Evolutionary conservation across 768 basidiomycete species (phyloP), one percentile per base, ranked within the genome.

Genomic region (Strobilomyces echinocephalus): DNA sequence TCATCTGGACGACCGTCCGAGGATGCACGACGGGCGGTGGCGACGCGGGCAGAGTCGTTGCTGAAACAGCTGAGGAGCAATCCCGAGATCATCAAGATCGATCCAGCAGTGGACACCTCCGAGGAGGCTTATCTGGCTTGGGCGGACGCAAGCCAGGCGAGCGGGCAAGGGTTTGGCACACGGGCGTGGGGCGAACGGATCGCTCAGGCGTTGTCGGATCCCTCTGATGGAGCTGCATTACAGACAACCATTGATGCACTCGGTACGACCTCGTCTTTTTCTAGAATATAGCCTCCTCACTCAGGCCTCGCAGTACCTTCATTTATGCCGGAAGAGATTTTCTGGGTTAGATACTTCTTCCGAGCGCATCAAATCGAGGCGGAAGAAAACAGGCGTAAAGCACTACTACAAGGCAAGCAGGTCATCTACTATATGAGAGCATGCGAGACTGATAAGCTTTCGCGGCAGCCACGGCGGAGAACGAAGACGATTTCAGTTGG

Each of bases 341-440:
- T 95, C 70, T 95, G 93, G 93, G 78, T 78, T 36, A 80, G 93
- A 8, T 95, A 90, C 72, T 94, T 93, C 74, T 97, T 94, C 81
- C 81, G 93, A 11, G 79, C 82, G 18, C 75, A 89, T 67, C 91
- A 92, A 63, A 90, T 93, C 54, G 79, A 83, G 48, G 65, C 72
- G n/a, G 89, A 92, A 58, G 88, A 90, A 66, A 82, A 80, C 61
- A 83, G 84, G 55, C 82, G 93, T 53, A 89, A 87, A 67, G 83
- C 82, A 31, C 71, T 95, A 33, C 72, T 95, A 33, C 79, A 83
- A 75, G 83, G 92, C 87, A 63, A 18, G 74, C 60, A 12, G 12
- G 35, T 20, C 38, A 18, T 36, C 12, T 24, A 26, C 50, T 47
- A 24, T 50, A 49, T 30, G 20, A 1, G 40, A 34, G 33, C 26